Base-by-base conservation (phyloP, 177 flowering plant genomes). In the Tripterygium wilfordii region DNA sequence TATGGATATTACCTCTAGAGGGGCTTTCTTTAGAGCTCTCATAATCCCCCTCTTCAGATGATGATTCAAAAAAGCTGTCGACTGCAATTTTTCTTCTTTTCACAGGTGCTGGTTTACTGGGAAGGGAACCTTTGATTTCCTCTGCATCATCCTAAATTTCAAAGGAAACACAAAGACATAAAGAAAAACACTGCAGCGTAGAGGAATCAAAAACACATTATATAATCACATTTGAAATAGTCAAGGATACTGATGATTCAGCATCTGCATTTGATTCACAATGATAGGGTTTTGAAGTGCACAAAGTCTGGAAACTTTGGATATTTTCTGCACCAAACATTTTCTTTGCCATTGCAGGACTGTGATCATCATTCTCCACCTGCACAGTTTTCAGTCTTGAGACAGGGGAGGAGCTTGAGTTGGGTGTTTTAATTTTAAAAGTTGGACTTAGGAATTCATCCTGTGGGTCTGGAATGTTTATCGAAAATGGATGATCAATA, bases 221-320 rank as follows among this genome's bases (percentile, higher is more conserved):
- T 33, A n/a, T n/a, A 14, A 27, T 30, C 20, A 40, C 48, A n/a
- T n/a, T 39, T 2, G 24, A 29, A 57, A 19, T 42, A 51, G 36
- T 29, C 0, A 68, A 78, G 79, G 88, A 79, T 85, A 83, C 84
- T 49, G 76, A 56, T 56, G 63, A 65, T 28, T 63, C 63, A 24
- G 38, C 16, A 42, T 46, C 50, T 28, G 30, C 36, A 42, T 53
- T 52, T 19, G 69, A 47, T 40, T 39, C 51, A 47, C 27, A 18
- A 57, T 46, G 42, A 51, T 51, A 60, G 38, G 60, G 48, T 35
- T 49, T 65, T 43, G 65, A 56, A 62, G 54, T 54, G 40, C 22
- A 37, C 37, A 57, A 61, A 55, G 49, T 54, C 48, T 59, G 70
- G 47, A 64, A 67, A 49, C 53, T 57, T 29, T 42, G 29, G 42